Base-by-base conservation (phyloP, 805 yeast species). In the Myxozyma kluyveri region DNA sequence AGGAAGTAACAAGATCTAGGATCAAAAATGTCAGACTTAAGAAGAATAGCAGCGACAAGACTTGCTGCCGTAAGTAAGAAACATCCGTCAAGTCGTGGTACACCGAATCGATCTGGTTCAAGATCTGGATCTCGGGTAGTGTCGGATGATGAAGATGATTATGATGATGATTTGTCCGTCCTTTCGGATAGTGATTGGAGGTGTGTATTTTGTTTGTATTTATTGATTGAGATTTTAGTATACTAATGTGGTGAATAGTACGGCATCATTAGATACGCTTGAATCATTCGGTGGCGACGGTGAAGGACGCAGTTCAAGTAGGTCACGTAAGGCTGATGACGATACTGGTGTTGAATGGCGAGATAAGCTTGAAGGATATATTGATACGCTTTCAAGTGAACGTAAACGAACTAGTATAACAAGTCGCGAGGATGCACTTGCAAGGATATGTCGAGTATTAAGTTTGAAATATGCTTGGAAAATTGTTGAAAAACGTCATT, bases 171-270 rank as follows among this genome's bases (percentile, higher is more conserved):
- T 42, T 35, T 45, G 26, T 49, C 57, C 12, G 40, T 39, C 14
- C 14, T 51, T 19, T 51, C 56, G 1, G 59, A 54, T 29, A 42
- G 48, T 31, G 60, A 57, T 29, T 56, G 60, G 60, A 54, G 59
- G 53, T 53, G 23, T 12, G 42, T 23, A 14, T 26, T 29, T 4
- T 9, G 14, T 2, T 32, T 21, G 9, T 29, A 1, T 14, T 17
- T 4, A 10, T n/a, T 3, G 22, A 31, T 35, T 4, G 23, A 14
- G 21, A 22, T 9, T 33, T 14, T 12, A 4, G 14, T 4, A 14
- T 7, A 37, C 29, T 45, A 26, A 36, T n/a, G 3, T 10, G n/a
- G 33, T 10, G 9, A 26, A 2, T 23, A 52, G 56, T 24, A 31
- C 51, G 6, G 52, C 36, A 7, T 54, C 59, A 7, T 29, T 22